Evolutionary conservation across 2,329 filamentous ascomycete species (phyloP), one percentile per base, ranked within the genome.

Genomic region (Lasiodiplodia hormozganensis): DNA sequence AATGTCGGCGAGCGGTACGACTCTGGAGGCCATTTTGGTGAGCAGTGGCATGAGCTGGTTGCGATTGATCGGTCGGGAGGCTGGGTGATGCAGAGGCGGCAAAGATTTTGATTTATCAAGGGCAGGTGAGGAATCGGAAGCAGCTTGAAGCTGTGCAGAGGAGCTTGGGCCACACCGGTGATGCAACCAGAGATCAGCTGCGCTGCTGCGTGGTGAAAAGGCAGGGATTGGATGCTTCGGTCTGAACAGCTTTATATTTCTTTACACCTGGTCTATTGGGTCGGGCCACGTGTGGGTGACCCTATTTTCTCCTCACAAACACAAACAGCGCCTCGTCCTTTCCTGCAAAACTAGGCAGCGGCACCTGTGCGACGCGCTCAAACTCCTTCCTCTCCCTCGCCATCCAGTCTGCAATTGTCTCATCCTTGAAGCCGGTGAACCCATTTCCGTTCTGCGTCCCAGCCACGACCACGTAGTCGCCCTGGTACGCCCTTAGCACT

Each of bases 301-400:
- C 11, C 43, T 62, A 52, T 31, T 73, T 73, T 69, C 70, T 78
- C 69, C 77, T 78, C 72, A 80, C 76, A 66, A 90, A 93, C 23
- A 92, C 85, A 78, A 89, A 93, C 67, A 93, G 74, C 0, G 88
- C 91, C 79, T 94, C 91, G 73, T 94, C 91, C 77, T 93, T 93
- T 34, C 89, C 91, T 2, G 90, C 88, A 78, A 93, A 93, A 76
- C 89, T 92, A 25, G 90, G 90, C 74, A 94, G 76, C 4, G 90
- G 85, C 70, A 93, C 83, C 80, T 91, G 89, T 16, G 87, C 83
- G 2, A 87, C 82, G 76, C 86, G 85, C 62, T 84, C 83, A 86
- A 89, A 93, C 1, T 81, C 82, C 31, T 74, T 76, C 74, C 87
- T 84, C 74, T 90, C 86, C 58, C 77, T 80, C 69, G 79, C 85